Conservation (phyloP, 1,284 basidiomycete species). For the Stygiomarasmius scandens region DNA sequence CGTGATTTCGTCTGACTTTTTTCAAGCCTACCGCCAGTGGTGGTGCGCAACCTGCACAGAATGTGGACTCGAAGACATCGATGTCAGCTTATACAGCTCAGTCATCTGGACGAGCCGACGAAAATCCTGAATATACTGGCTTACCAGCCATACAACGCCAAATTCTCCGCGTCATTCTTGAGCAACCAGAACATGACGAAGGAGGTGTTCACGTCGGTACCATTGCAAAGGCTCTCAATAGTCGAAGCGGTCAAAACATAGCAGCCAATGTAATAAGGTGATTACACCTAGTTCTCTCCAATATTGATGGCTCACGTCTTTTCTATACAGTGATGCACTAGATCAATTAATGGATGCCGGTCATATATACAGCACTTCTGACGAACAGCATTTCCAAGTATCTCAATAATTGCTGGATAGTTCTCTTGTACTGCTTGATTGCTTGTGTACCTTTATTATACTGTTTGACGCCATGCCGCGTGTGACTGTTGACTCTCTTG, state of each 20-base stretch:
- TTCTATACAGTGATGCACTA: constrained; percentile 57
- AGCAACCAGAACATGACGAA: constrained; percentile 45
- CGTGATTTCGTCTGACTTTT: not conserved
- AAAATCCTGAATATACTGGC: constrained; percentile 44
- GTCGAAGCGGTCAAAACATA: constrained; percentile 37
- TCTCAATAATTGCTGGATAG: constrained; percentile 24
- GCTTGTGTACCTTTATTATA: not conserved
- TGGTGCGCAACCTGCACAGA: constrained; percentile 15
- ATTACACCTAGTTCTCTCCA: not conserved
- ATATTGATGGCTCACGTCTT: constrained; percentile 10
- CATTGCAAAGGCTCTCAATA: constrained; percentile 55
- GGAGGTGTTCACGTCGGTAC: constrained; percentile 62
- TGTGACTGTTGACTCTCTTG: no score
- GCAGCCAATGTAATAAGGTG: constrained; percentile 49
- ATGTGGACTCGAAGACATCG: not conserved
- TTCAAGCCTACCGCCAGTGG: constrained; percentile 28
- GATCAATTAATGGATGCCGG: constrained; percentile 73
- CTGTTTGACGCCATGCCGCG: no score
- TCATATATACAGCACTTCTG: constrained; percentile 66
- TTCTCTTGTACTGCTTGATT: not conserved
- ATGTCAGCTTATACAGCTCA: constrained; percentile 32
- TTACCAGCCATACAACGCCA: constrained; percentile 64
- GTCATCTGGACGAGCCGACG: constrained; percentile 13
- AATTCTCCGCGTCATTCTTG: constrained; percentile 64
- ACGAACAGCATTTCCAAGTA: constrained; percentile 61